phyloP scores from a whole-genome alignment of 306 rosid genomes.

The Nissolia schottii region DNA sequence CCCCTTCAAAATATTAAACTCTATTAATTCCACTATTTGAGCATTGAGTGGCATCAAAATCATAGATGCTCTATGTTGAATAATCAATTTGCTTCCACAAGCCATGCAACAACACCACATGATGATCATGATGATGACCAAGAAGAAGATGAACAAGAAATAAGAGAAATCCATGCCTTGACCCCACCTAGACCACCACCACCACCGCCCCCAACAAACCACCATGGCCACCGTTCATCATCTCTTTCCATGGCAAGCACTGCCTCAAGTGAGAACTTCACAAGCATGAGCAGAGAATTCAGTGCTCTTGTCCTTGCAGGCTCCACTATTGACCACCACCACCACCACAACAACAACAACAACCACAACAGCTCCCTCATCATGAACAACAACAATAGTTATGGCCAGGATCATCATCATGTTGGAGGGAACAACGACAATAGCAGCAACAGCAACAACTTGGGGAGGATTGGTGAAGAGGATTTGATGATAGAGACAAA shows the following conservation, averaged over 20 bases:
- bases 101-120: conserved; percentile 4
- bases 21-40: not conserved
- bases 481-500: conserved; percentile 59
- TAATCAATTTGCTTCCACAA: conserved; percentile 29
- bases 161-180: conserved; percentile 86
- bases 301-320: conserved; percentile 92
- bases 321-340: conserved; percentile 41
- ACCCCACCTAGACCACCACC: conserved; percentile 51
- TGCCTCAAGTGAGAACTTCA: conserved; percentile 60
- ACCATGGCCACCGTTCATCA: conserved; percentile 53
- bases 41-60: not conserved
- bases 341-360: not conserved
- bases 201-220: not conserved
- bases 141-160: conserved; percentile 36
- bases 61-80: conserved; percentile 37
- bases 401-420: no score
- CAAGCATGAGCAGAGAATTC: conserved; percentile 85
- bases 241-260: conserved; percentile 53
- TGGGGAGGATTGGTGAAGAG: conserved; percentile 85
- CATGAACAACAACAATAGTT: not conserved
- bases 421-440: not conserved
- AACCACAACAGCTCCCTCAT: not conserved
- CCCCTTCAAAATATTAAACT: conserved; percentile 7
- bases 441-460: conserved; percentile 9
- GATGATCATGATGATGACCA: conserved; percentile 19